Evolutionary conservation across 139 green algal genomes (phyloP).

Genomic region (Chlorokybus atmophyticus): DNA sequence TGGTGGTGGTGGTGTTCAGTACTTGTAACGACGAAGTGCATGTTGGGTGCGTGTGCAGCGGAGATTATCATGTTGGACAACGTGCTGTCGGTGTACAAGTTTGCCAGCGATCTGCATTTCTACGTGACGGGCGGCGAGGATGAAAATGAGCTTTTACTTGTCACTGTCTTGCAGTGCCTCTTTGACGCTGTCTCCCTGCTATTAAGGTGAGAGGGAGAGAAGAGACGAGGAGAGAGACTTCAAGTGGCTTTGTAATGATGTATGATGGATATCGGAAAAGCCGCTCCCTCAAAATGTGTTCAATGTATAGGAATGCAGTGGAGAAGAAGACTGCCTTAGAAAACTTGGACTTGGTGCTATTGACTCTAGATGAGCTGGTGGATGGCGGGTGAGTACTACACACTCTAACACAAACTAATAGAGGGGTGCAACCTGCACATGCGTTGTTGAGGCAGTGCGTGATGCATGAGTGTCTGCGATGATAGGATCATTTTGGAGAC

Average conservation of each 20-base stretch:
- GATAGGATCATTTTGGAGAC: conserved; percentile 89
- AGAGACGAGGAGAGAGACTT: no score
- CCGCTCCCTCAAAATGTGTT: no score
- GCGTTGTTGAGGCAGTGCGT: neutral
- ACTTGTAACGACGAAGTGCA: neutral
- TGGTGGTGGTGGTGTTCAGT: neutral
- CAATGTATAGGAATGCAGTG: conserved; percentile 78
- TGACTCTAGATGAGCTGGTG: conserved; percentile 90
- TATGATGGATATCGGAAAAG: no score
- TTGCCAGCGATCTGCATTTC: conserved; percentile 89
- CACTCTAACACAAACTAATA: neutral
- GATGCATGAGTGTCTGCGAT: neutral
- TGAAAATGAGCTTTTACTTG: conserved; percentile 94
- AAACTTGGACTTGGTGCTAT: conserved; percentile 93
- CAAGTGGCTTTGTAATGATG: no score
- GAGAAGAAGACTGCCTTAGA: conserved; percentile 99
- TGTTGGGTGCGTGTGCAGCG: conserved; percentile 47
- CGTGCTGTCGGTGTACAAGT: conserved; percentile 92
- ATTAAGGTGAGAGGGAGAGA: conserved; percentile 22
- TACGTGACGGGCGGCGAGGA: conserved; percentile 78
- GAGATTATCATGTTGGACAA: conserved; percentile 96
- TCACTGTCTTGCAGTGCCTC: conserved; percentile 70
- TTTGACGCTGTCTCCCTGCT: conserved; percentile 57
- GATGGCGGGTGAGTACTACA: conserved; percentile 67
- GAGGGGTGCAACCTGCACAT: no score